Percentiles rank a stretch among this genome's conserved stretches.
These are phyloP conservation scores for Pyricularia grisea DNA, from an alignment of 2,329 filamentous ascomycete species.

Conservation along the genomic window DNA sequence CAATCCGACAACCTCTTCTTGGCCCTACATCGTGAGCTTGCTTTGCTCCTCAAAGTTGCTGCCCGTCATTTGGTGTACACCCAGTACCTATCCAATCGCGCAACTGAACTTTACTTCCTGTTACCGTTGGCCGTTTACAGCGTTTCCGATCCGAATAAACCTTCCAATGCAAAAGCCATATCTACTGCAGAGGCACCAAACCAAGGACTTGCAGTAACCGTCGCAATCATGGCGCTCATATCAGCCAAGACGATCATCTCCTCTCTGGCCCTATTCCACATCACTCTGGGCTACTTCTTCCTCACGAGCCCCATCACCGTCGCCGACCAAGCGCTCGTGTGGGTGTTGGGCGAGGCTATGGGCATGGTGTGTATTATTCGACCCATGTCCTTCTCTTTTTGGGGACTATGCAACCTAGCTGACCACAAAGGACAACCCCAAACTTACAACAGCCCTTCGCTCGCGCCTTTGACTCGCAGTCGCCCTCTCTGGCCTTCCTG, in stretches of 20 bases:
- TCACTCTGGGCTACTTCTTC: conserved; percentile 78
- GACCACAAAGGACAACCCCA: too few species aligned
- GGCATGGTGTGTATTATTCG: conserved; percentile 50
- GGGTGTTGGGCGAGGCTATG: conserved; percentile 75
- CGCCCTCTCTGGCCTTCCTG: conserved; percentile 65
- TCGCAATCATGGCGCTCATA: conserved; percentile 62
- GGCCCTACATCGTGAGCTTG: not conserved
- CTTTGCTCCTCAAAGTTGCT: too few species aligned
- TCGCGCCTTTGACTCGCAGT: conserved; percentile 57
- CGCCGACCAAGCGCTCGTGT: conserved; percentile 72
- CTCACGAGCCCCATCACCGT: conserved; percentile 62
- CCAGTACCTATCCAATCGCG: too few species aligned
- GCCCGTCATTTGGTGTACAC: too few species aligned
- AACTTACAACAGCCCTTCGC: conserved; percentile 47
- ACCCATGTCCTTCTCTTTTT: not conserved
- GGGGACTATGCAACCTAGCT: too few species aligned
- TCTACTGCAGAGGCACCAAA: not conserved
- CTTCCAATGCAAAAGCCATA: not conserved
- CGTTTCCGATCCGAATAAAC: not conserved
- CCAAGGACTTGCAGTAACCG: conserved; percentile 4
- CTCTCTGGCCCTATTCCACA: conserved; percentile 72
- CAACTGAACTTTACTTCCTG: too few species aligned
- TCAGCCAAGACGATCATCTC: conserved; percentile 74
- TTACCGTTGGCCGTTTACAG: too few species aligned
- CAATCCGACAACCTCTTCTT: not conserved